Evolutionary conservation across 345 rosid genomes (phyloP), one percentile per base, ranked within the genome.

Genomic region (Eucalyptus sp.): DNA sequence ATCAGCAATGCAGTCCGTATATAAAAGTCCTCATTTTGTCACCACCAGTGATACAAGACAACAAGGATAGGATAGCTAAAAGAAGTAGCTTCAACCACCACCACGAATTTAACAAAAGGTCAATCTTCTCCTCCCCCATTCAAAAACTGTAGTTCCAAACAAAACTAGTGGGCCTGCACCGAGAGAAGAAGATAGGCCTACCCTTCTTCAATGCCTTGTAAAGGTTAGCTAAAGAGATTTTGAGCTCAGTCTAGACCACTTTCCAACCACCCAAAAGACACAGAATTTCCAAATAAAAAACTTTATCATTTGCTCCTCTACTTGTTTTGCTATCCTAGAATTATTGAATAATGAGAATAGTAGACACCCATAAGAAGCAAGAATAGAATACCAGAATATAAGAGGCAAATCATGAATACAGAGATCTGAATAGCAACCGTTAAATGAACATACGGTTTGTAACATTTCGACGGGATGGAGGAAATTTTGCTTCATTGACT

Each of bases 21-120:
- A 37, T 20, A 37, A 18, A 25, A 11, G 15, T n/a, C 17, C 71
- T 64, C 71, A 52, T 52, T 52, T 2, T 52, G 58, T 64, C 46
- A 10, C 27, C 83, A 18, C 48, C 48, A 37, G 88, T 83, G 86
- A 91, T 56, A 31, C 89, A 84, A 49, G 93, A 88, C 66, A 88
- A 86, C 90, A 58, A 46, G 88, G 92, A 91, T 91, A 86, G 68
- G 80, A 71, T n/a, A 33, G 50, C 80, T n/a, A 29, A 48, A 76
- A 76, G 86, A 15, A 50, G 20, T 43, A 88, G 90, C 90, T 56
- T 14, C 94, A 90, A 46, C 92, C 37, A 89, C 92, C 44, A 89
- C 93, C 93, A 88, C 92, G 86, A 66, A 91, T 81, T 60, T 62
- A 84, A 66, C 50, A 41, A 51, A 22, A 31, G 89, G 89, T 89